Percentiles rank a stretch among this genome's conserved stretches.
These are phyloP conservation scores for Trametes pubescens DNA, from an alignment of 1,284 basidiomycete genomes.

Conservation along the genomic window DNA sequence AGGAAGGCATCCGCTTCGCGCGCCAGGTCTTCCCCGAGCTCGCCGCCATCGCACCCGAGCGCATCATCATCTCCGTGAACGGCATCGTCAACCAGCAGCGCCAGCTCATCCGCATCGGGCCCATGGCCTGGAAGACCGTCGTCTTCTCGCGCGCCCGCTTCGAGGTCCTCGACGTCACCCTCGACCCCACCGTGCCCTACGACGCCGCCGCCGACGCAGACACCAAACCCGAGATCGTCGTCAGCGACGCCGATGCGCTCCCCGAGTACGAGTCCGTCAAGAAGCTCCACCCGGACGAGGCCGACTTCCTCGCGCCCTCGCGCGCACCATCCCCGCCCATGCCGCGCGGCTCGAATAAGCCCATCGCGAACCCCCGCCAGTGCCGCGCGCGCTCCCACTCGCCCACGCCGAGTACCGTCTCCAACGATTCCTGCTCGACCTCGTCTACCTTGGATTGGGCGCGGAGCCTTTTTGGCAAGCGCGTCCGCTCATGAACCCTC, in stretches of 20 bases:
- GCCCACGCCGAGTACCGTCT: not conserved
- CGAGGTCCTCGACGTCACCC: conserved; percentile 60
- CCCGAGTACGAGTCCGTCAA: conserved; percentile 25
- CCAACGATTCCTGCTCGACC: conserved; percentile 2
- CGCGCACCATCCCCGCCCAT: conserved; percentile 16
- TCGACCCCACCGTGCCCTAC: conserved; percentile 35
- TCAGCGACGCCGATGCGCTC: conserved; percentile 23
- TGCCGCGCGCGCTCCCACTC: conserved; percentile 13
- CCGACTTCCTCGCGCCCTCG: conserved; percentile 21
- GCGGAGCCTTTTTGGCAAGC: conserved; percentile 23
- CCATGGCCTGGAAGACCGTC: conserved; percentile 62
- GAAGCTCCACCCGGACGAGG: conserved; percentile 10
- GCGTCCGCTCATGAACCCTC: not conserved
- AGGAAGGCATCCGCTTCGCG: conserved; percentile 66
- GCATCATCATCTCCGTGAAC: conserved; percentile 56
- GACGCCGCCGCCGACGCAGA: not conserved
- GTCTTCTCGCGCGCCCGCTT: conserved; percentile 54
- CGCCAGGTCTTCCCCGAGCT: conserved; percentile 59
- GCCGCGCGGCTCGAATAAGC: not conserved
- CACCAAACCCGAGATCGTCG: conserved; percentile 22
- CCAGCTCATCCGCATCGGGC: conserved; percentile 57
- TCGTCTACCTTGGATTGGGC: conserved; percentile 16
- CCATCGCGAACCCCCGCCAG: conserved; percentile 3
- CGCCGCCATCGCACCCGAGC: conserved; percentile 45
- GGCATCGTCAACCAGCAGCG: conserved; percentile 45